Evolutionary conservation across 1,284 basidiomycete genomes (phyloP), one percentile per base, ranked within the genome.

Genomic region (Ceratobasidium sp.): DNA sequence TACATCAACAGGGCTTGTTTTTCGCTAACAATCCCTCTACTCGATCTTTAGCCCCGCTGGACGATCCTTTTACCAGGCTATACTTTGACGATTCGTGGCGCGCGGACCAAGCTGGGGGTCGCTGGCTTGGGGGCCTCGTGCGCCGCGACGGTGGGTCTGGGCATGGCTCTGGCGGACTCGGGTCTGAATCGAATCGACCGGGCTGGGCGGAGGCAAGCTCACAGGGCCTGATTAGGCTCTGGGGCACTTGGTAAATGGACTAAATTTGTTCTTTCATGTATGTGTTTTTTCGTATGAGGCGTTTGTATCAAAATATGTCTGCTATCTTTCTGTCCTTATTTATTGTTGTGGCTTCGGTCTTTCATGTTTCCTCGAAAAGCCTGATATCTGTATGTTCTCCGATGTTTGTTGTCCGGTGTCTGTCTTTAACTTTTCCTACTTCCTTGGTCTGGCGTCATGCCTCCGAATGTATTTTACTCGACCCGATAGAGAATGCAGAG

Each of bases 61-160:
- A 69, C 65, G 65, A 69, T 69, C 65, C 65, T 69, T 46, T 69
- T 69, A 46, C 65, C 65, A 39, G 65, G 65, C 30, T 69, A 69
- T 69, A 69, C 65, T n/a, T 53, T 69, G 39, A 69, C 65, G 39
- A 69, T 69, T 45, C 65, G 65, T 58, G 65, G 65, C 36, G 65
- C 65, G 23, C 52, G 52, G 53, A 69, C 65, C 36, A 52, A 53
- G 8, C 43, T 69, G 65, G 65, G 65, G 28, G 65, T 69, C 36
- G 65, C 65, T 69, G 65, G 65, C 39, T 69, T 69, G 53, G 65
- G 65, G 52, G 65, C 65, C 36, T 69, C 65, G 39, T 69, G 65
- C 65, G 65, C 65, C 52, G 65, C 65, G 53, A 69, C 65, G 52
- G 65, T 69, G 65, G 65, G 65, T 69, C 65, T 69, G 65, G 65